A percentile compares a stretch with the other conserved stretches of the same genome.
Evolutionary conservation across 768 basidiomycete species (phyloP).

Genomic region (Termitomyces sp.): DNA sequence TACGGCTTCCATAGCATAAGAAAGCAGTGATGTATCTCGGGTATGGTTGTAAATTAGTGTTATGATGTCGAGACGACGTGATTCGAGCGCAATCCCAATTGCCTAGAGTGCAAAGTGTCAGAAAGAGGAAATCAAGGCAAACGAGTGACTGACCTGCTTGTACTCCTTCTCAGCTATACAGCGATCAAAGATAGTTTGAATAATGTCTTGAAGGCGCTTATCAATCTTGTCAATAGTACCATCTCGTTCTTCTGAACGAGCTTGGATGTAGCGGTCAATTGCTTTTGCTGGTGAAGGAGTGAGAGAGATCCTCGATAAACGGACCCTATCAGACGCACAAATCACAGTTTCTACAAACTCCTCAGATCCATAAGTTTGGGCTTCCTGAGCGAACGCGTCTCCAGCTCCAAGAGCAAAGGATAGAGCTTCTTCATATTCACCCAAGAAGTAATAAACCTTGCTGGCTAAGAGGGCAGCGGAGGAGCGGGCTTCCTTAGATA

Average conservation of each 20-base stretch:
- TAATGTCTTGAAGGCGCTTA: constrained; percentile 71
- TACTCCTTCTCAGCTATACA: constrained; percentile 88
- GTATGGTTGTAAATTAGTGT: constrained; percentile 68
- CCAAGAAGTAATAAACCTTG: constrained; percentile 97
- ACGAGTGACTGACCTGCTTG: constrained; percentile 60
- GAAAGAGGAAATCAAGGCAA: constrained; percentile 7
- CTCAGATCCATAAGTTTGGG: constrained; percentile 53
- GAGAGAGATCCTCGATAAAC: background rate
- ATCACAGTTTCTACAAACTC: constrained; percentile 95
- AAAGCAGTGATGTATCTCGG: constrained; percentile 71
- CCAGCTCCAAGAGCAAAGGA: constrained; percentile 93
- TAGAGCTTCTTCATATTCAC: constrained; percentile 92
- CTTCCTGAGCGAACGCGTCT: constrained; percentile 74
- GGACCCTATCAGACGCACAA: constrained; percentile 49
- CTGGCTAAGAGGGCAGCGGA: constrained; percentile 90
- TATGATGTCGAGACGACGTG: constrained; percentile 83
- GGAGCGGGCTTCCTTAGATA: constrained; percentile 69
- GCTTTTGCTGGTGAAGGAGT: constrained; percentile 66
- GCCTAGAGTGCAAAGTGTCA: constrained; percentile 46
- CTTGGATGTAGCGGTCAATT: constrained; percentile 86
- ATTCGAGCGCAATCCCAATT: constrained; percentile 92
- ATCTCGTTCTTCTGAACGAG: constrained; percentile 52
- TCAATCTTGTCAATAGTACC: constrained; percentile 63
- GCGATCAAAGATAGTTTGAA: constrained; percentile 82
- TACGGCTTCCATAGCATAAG: constrained; percentile 90